A percentile compares a stretch with the other conserved stretches of the same genome.
phyloP scores from a whole-genome alignment of 1,284 basidiomycete genomes.

The Amylostereum areolatum region DNA sequence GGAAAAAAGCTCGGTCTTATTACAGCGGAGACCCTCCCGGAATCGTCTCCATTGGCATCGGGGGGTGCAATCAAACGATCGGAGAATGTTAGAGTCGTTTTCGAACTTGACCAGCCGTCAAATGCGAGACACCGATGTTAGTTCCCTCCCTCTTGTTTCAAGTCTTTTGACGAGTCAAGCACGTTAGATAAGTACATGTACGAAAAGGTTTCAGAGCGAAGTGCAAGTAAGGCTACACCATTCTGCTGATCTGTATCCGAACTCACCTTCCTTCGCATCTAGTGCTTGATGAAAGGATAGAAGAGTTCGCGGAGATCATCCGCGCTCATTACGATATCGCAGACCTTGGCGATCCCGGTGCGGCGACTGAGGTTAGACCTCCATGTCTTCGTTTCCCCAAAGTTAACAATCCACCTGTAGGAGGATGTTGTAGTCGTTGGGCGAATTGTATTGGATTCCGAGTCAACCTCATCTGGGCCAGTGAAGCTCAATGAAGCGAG shows the following conservation, averaged over 20 bases:
- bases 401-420: conserved; percentile 33
- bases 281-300: conserved; percentile 82
- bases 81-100: no score
- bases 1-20: no score
- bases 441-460: conserved; percentile 72
- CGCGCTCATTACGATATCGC: conserved; percentile 63
- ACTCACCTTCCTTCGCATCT: neutral
- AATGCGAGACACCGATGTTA: no score
- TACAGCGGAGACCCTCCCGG: no score
- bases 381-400: no score
- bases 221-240: conserved; percentile 59
- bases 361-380: conserved; percentile 67
- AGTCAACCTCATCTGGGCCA: conserved; percentile 39
- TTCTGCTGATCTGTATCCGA: neutral
- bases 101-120: no score
- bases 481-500: conserved; percentile 72
- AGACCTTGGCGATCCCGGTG: conserved; percentile 73
- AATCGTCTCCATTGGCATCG: no score
- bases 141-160: no score
- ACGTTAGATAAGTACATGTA: conserved; percentile 85
- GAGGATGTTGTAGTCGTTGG: conserved; percentile 77
- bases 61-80: no score
- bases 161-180: no score
- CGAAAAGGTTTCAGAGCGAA: conserved; percentile 78
- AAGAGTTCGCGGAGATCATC: conserved; percentile 74